Evolutionary conservation across 257 asterid genomes (phyloP).

Genomic region (Penstemon davidsonii): DNA sequence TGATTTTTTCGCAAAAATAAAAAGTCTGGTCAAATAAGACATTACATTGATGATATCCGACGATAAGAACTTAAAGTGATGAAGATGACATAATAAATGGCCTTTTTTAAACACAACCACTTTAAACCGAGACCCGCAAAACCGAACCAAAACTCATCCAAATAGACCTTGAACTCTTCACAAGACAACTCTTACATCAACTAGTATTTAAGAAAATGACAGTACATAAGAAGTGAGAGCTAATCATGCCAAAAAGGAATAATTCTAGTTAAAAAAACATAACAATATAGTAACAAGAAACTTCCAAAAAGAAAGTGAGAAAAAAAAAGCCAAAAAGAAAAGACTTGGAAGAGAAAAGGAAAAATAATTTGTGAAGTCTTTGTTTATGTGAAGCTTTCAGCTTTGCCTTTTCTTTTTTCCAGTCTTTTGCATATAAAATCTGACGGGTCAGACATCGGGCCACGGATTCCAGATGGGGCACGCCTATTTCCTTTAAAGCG

Average conservation of each 20-base stretch:
- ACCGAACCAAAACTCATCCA: no score
- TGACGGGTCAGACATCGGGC: conserved; percentile 49
- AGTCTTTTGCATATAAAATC: conserved; percentile 24
- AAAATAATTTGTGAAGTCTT: conserved; percentile 29
- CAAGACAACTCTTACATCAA: neutral
- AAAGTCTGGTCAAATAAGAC: no score
- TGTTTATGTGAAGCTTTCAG: conserved; percentile 35
- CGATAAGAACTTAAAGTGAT: no score
- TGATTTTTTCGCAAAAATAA: no score
- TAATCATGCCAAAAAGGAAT: conserved; percentile 32
- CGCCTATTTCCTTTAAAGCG: conserved; percentile 31
- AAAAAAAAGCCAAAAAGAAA: conserved; percentile 11
- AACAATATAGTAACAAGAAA: conserved; percentile 37
- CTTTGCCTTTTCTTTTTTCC: conserved; percentile 29
- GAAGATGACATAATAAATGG: no score
- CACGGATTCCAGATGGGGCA: conserved; percentile 38
- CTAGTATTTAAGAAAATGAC: conserved; percentile 34
- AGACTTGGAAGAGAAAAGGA: conserved; percentile 5
- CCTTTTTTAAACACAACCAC: no score
- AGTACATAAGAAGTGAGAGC: conserved; percentile 22
- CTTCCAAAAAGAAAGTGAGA: conserved; percentile 41
- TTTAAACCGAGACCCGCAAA: no score
- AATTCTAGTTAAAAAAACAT: conserved; percentile 26
- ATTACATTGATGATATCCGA: no score
- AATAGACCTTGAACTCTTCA: no score